Conservation (phyloP, 148 eudicot species). For the Rhododendron simsii region DNA sequence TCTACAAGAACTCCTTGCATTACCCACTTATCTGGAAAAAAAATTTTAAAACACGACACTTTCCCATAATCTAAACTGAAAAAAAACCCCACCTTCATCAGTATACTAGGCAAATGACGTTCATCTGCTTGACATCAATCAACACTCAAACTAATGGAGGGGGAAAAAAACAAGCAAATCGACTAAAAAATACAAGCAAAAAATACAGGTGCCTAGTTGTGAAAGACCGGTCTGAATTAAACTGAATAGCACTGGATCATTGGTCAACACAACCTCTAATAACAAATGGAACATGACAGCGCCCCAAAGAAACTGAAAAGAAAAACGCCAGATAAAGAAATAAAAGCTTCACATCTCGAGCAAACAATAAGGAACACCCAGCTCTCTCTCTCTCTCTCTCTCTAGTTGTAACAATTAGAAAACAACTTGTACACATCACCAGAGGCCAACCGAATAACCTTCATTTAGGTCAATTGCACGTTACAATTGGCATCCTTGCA, state of each 20-base stretch:
- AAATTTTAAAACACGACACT: background rate
- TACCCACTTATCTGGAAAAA: background rate
- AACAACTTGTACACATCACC: background rate
- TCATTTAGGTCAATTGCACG: conserved; percentile 1
- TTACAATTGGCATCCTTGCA: background rate
- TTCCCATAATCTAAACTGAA: background rate
- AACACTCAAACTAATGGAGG: background rate
- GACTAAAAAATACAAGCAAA: background rate
- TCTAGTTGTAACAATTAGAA: background rate
- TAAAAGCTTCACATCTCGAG: background rate
- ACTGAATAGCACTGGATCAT: background rate
- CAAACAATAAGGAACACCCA: background rate
- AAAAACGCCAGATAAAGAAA: background rate
- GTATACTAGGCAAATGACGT: background rate
- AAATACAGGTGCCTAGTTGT: background rate
- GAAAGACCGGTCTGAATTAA: background rate
- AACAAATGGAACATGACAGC: background rate
- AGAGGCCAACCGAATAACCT: background rate
- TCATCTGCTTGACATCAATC: background rate
- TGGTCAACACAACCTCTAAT: background rate
- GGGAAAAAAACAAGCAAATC: background rate
- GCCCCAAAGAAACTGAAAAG: background rate
- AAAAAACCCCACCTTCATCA: background rate
- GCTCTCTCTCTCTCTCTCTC: background rate
- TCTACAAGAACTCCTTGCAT: background rate